These are phyloP conservation scores for Didymella glomerata DNA, from an alignment of 2,329 filamentous ascomycete genomes.

Conservation along the genomic window DNA sequence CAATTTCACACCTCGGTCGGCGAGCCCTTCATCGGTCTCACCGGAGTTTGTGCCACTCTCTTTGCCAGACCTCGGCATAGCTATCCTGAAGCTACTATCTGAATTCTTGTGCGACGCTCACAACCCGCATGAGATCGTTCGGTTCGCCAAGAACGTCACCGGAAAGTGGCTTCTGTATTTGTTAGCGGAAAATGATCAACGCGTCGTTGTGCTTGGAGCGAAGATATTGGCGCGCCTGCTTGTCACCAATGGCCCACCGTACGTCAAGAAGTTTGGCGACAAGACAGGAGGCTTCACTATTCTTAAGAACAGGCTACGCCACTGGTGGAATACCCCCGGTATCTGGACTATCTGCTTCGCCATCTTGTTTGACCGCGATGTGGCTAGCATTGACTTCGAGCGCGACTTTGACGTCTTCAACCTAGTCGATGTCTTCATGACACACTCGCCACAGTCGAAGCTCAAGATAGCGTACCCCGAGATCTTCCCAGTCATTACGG, in stretches of 20 bases:
- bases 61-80: conserved; percentile 75
- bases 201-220: conserved; percentile 80
- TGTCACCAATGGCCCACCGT: conserved; percentile 80
- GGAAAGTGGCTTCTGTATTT: conserved; percentile 97
- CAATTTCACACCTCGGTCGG: conserved; percentile 42
- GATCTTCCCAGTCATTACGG: conserved; percentile 78
- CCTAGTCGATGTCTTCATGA: conserved; percentile 74
- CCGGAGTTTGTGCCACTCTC: conserved; percentile 50
- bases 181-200: conserved; percentile 83
- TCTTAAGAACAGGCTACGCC: conserved; percentile 80
- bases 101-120: conserved; percentile 78
- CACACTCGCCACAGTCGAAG: conserved; percentile 53
- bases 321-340: conserved; percentile 86
- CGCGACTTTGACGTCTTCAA: conserved; percentile 76
- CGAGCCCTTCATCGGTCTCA: conserved; percentile 40
- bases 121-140: conserved; percentile 74
- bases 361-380: conserved; percentile 85
- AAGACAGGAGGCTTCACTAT: conserved; percentile 90
- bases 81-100: conserved; percentile 79
- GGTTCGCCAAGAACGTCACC: conserved; percentile 92
- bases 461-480: conserved; percentile 78
- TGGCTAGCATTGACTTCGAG: conserved; percentile 76
- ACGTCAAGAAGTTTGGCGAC: conserved; percentile 83
- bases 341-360: conserved; percentile 90
- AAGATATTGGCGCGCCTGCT: conserved; percentile 86